Evolutionary conservation across 305 asterid genomes (phyloP).

Genomic region (Fraxinus paxiana): DNA sequence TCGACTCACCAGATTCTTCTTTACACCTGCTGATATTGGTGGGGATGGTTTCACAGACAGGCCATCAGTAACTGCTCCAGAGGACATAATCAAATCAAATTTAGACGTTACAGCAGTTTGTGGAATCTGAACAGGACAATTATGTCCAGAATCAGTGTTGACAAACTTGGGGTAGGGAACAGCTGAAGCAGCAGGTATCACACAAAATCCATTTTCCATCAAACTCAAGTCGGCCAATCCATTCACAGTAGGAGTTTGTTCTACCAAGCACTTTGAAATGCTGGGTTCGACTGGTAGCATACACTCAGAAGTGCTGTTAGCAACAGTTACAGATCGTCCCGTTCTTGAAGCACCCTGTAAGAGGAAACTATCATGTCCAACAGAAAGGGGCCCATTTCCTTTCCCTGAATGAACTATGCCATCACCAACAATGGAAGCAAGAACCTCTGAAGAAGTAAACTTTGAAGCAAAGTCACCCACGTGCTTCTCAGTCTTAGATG

Average conservation of each 20-base stretch:
- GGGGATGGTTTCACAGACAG: constrained; percentile 41
- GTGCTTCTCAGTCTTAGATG: constrained; percentile 55
- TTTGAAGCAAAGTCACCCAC: constrained; percentile 44
- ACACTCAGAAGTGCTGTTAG: constrained; percentile 40
- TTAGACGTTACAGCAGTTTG: constrained; percentile 46
- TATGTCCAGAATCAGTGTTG: constrained; percentile 33
- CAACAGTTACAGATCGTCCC: constrained; percentile 35
- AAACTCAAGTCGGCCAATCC: constrained; percentile 50
- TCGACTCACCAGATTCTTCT: constrained; percentile 84
- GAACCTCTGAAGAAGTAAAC: constrained; percentile 31
- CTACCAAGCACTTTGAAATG: constrained; percentile 47
- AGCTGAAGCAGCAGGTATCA: constrained; percentile 41
- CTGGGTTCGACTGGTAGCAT: constrained; percentile 43
- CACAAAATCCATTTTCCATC: constrained; percentile 45
- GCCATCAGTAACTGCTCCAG: constrained; percentile 40
- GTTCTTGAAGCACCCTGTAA: constrained; percentile 39
- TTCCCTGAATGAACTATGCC: constrained; percentile 32
- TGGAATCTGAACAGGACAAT: constrained; percentile 35
- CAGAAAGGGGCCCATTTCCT: constrained; percentile 38
- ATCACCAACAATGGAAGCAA: constrained; percentile 35
- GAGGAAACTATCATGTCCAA: constrained; percentile 39
- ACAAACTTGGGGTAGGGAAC: constrained; percentile 46
- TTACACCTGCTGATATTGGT: constrained; percentile 42
- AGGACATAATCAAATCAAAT: constrained; percentile 44
- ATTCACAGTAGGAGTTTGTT: constrained; percentile 40